These are phyloP conservation scores for Rachicladosporium sp. DNA, from an alignment of 2,329 filamentous ascomycete genomes.

Conservation along the genomic window DNA sequence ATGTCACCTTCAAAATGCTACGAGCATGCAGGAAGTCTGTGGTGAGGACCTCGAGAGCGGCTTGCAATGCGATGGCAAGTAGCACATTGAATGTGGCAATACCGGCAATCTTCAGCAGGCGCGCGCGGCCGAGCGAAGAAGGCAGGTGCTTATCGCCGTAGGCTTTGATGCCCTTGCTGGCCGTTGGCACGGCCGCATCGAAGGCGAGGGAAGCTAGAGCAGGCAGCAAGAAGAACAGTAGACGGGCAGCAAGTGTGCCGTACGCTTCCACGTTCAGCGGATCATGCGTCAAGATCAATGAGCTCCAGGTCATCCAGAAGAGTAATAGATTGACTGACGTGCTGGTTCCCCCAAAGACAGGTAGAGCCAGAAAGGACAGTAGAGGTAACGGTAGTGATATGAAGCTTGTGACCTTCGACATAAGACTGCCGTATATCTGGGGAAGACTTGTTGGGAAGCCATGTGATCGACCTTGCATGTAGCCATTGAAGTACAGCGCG, in stretches of 20 bases:
- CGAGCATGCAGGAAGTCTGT: conserved; percentile 41
- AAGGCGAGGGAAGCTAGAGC: conserved; percentile 61
- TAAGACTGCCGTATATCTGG: conserved; percentile 13
- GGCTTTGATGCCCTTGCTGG: conserved; percentile 57
- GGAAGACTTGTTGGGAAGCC: conserved; percentile 13
- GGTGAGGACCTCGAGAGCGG: conserved; percentile 41
- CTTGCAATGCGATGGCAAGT: conserved; percentile 43
- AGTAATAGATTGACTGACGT: conserved; percentile 77
- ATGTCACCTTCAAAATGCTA: conserved; percentile 46
- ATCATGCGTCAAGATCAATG: conserved; percentile 64
- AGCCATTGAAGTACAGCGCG: conserved; percentile 17
- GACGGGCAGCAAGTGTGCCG: conserved; percentile 54
- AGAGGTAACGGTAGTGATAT: conserved; percentile 27
- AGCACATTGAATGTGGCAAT: conserved; percentile 45
- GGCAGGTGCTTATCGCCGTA: conserved; percentile 44
- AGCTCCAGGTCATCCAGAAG: conserved; percentile 85
- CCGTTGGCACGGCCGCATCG: conserved; percentile 56
- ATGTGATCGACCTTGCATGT: conserved; percentile 18
- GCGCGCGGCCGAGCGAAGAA: conserved; percentile 26
- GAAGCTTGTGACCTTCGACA: conserved; percentile 20
- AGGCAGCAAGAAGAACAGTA: conserved; percentile 60
- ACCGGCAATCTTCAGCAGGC: conserved; percentile 37
- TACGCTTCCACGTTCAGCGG: conserved; percentile 64
- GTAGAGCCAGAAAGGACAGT: conserved; percentile 56
- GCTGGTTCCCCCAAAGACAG: conserved; percentile 60